These are phyloP conservation scores for Nigrospora osmanthi DNA, from an alignment of 2,329 filamentous ascomycete genomes.

Conservation along the genomic window DNA sequence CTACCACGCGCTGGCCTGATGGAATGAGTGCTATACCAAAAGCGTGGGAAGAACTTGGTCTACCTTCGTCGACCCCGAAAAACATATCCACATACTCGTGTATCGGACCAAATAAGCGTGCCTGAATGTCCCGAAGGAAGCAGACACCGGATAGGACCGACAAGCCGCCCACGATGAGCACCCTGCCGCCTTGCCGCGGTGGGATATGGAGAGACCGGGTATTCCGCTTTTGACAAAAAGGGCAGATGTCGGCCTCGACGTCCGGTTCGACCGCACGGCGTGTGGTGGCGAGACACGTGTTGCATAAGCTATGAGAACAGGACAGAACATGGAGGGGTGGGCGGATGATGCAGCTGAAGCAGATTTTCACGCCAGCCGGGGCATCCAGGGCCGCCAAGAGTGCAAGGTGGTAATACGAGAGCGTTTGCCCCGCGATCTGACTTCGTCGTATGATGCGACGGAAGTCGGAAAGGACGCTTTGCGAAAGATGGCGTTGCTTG, in stretches of 20 bases:
- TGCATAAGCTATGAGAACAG: neutral
- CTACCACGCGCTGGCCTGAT: neutral
- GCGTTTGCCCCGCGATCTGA: neutral
- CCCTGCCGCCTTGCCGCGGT: neutral
- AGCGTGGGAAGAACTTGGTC: neutral
- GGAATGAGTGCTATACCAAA: neutral
- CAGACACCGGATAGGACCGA: neutral
- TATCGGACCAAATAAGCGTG: neutral
- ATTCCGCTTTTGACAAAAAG: neutral
- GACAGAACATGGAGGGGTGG: neutral
- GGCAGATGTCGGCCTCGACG: neutral
- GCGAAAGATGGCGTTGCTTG: neutral
- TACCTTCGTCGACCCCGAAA: neutral
- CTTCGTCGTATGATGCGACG: neutral
- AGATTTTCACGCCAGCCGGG: neutral
- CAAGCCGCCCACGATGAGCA: no score
- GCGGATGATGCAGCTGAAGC: neutral
- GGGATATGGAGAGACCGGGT: neutral
- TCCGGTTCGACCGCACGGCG: neutral
- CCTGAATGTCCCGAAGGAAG: neutral
- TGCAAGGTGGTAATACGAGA: neutral
- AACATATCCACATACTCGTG: neutral
- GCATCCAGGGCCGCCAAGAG: neutral
- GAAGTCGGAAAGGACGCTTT: neutral
- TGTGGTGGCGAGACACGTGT: neutral